Evolutionary conservation across 352 stramenopile genomes (phyloP).

Genomic region (Pythium dissimile): DNA sequence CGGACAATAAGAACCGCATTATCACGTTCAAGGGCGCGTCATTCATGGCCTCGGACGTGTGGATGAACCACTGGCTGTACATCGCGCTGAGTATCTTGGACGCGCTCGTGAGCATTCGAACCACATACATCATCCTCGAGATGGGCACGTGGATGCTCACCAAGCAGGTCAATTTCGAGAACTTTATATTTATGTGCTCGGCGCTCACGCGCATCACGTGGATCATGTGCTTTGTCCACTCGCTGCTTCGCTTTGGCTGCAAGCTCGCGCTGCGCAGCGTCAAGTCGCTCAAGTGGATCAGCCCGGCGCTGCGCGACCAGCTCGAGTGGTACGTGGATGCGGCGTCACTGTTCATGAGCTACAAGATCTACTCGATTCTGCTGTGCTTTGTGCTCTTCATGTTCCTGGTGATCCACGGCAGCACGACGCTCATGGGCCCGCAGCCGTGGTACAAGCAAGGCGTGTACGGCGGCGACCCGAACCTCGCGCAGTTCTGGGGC

Average conservation of each 20-base stretch:
- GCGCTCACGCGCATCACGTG: constrained; percentile 21
- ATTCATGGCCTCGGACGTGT: constrained; percentile 23
- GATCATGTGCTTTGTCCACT: constrained; percentile 22
- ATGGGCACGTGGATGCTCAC: constrained; percentile 23
- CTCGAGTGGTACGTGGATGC: constrained; percentile 33
- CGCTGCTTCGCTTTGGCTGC: constrained; percentile 7
- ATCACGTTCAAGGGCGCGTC: not conserved
- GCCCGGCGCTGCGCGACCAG: constrained; percentile 3
- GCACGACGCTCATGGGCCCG: constrained; percentile 32
- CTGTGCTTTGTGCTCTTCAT: constrained; percentile 27
- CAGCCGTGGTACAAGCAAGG: constrained; percentile 19
- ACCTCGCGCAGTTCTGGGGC: constrained; percentile 37
- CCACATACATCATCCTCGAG: constrained; percentile 14
- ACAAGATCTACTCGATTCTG: constrained; percentile 44
- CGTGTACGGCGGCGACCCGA: constrained; percentile 28
- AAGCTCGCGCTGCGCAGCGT: constrained; percentile 1
- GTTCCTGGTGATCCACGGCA: constrained; percentile 21
- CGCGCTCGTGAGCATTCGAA: constrained; percentile 5
- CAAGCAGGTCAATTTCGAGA: constrained; percentile 14
- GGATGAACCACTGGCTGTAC: constrained; percentile 29
- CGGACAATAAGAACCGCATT: not conserved
- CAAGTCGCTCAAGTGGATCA: constrained; percentile 65
- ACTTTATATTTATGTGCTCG: constrained; percentile 24
- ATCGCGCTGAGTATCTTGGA: constrained; percentile 22
- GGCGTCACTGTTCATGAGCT: constrained; percentile 33